Base-by-base conservation (phyloP, 345 rosid species). In the Raphanus sativus region DNA sequence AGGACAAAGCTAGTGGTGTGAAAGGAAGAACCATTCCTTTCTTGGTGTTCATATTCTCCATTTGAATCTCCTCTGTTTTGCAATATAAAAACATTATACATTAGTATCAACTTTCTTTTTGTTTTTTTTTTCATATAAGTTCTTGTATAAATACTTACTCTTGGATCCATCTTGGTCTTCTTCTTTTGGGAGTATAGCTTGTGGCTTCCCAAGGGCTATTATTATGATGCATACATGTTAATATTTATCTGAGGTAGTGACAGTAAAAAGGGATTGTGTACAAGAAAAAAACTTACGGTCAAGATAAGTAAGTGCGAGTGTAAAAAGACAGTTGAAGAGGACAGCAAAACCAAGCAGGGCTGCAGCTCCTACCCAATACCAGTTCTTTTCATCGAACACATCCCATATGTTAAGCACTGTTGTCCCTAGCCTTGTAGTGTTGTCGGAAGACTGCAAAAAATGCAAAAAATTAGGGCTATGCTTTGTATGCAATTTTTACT, bases 11-110 rank as follows among this genome's bases (percentile, higher is more conserved):
- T 9, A 89, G 86, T 24, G 94, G 92, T 74, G 85, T 84, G 86
- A 91, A 91, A 61, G 97, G 97, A 66, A 91, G 90, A 82, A 88
- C 86, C 93, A 88, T 87, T 79, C 97, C 97, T 88, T 79, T 86
- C 81, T 88, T 89, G 0, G 86, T 76, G 61, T 78, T 76, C 65
- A 82, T 70, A 60, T 73, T 80, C 48, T 54, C 80, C 68, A 83
- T 80, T 45, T 67, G 75, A 80, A 82, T 84, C 58, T 90, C 89
- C 45, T 81, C 93, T 87, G 82, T 67, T 69, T 84, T 50, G 30
- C 30, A 61, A 36, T 11, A 32, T 29, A 3, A 10, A 66, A 5
- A 59, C 50, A 69, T 13, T 69, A 12, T 36, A 68, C 6, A 24
- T 2, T 9, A 5, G 21, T 50, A 40, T 67, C 9, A n/a, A 48